Evolutionary conservation across 169 alveolate species (phyloP).

Genomic region (Eimeria falciformis): DNA sequence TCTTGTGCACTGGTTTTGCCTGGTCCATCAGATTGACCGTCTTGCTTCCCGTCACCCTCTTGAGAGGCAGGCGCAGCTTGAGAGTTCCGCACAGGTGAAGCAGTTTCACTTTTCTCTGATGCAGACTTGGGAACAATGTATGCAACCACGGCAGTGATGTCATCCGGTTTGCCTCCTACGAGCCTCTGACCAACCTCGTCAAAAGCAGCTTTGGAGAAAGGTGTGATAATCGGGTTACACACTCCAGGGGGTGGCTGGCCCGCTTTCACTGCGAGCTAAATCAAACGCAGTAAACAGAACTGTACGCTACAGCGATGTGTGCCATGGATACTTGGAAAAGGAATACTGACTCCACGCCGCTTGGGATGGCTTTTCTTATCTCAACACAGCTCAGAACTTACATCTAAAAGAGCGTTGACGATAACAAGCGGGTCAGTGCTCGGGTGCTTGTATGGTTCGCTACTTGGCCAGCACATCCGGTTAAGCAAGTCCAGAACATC

Average conservation of each 20-base stretch:
- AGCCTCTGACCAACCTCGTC: conserved; percentile 80
- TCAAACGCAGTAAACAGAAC: not conserved
- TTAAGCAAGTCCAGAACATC: conserved; percentile 85
- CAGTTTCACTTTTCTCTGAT: not conserved
- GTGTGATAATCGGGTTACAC: conserved; percentile 75
- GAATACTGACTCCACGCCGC: not conserved
- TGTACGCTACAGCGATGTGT: too few species aligned
- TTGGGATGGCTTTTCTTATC: not conserved
- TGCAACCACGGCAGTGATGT: conserved; percentile 84
- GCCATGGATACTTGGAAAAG: not conserved
- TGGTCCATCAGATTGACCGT: not conserved
- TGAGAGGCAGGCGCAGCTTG: not conserved
- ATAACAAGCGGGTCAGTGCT: conserved; percentile 56
- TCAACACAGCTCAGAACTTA: conserved; percentile 70
- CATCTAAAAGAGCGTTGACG: conserved; percentile 75
- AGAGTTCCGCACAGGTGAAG: not conserved
- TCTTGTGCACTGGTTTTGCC: not conserved
- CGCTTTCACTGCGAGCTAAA: conserved; percentile 54
- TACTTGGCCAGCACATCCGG: conserved; percentile 53
- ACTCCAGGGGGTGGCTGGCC: conserved; percentile 58
- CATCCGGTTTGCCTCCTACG: conserved; percentile 86
- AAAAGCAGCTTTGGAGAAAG: conserved; percentile 81
- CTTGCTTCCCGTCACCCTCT: not conserved
- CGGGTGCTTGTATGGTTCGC: conserved; percentile 61
- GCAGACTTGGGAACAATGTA: conserved; percentile 67